Percentiles rank a stretch among this genome's conserved stretches.
phyloP scores from a whole-genome alignment of 2,329 filamentous ascomycete genomes.

The Intubia oerlemansii region DNA sequence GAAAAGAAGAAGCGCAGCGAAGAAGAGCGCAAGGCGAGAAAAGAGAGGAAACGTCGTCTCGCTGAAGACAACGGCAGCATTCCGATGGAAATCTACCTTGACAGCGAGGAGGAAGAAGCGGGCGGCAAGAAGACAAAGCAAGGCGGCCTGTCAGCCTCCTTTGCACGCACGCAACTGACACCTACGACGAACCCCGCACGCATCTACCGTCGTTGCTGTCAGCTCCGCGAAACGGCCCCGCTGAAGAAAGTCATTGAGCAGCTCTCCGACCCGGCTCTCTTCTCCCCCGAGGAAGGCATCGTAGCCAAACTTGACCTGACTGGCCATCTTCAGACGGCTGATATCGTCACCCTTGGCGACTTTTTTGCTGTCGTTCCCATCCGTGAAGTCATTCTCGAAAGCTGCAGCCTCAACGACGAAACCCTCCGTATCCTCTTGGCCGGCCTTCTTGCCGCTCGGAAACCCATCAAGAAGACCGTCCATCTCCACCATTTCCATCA shows the following conservation, averaged over 20 bases:
- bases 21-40: slow-evolving; percentile 76
- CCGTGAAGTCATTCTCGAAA: slow-evolving; percentile 66
- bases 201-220: slow-evolving; percentile 88
- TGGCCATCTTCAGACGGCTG: slow-evolving; percentile 60
- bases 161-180: slow-evolving; percentile 35
- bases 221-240: slow-evolving; percentile 79
- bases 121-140: too few relatives aligned
- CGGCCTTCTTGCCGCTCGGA: slow-evolving; percentile 62
- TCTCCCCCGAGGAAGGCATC: slow-evolving; percentile 44
- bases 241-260: slow-evolving; percentile 83
- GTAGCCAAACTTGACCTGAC: slow-evolving; percentile 69
- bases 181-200: slow-evolving; percentile 81
- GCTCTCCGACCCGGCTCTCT: slow-evolving; percentile 49
- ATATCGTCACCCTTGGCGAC: slow-evolving; percentile 74
- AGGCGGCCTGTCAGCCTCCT: too few relatives aligned
- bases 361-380: slow-evolving; percentile 88
- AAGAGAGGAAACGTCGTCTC: slow-evolving; percentile 67
- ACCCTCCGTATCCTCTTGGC: slow-evolving; percentile 71
- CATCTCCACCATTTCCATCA: slow-evolving; percentile 12
- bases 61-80: slow-evolving; percentile 76
- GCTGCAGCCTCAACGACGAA: slow-evolving; percentile 72
- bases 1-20: slow-evolving; percentile 94
- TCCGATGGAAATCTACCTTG: slow-evolving; percentile 61
- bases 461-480: slow-evolving; percentile 32
- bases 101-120: slow-evolving; percentile 32